These are phyloP conservation scores for Vicia sativa DNA, from an alignment of 306 rosid genomes.

Conservation along the genomic window DNA sequence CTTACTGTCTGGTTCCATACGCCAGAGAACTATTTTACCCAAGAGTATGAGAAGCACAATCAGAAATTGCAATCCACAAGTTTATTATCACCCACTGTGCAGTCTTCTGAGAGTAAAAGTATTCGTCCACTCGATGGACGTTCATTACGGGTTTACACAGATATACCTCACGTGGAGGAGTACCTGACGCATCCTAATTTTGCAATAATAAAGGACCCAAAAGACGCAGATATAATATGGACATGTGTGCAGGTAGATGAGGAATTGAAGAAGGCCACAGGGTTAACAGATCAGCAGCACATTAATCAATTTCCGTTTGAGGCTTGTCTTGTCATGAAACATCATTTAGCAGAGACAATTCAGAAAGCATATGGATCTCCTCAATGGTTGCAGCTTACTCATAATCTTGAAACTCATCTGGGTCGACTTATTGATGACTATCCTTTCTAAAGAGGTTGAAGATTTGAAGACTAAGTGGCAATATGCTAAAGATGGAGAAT, in stretches of 20 bases:
- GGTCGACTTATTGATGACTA: slow-evolving; percentile 89
- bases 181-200: slow-evolving; percentile 72
- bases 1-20: slow-evolving; percentile 93
- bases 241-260: slow-evolving; percentile 83
- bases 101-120: slow-evolving; percentile 44
- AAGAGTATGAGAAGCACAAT: slow-evolving; percentile 63
- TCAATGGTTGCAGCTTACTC: slow-evolving; percentile 91
- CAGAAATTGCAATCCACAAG: slow-evolving; percentile 49
- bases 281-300: slow-evolving; percentile 79
- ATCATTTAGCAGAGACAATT: slow-evolving; percentile 92
- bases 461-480: too few relatives aligned
- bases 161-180: slow-evolving; percentile 87
- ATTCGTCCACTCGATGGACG: slow-evolving; percentile 41
- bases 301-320: slow-evolving; percentile 91
- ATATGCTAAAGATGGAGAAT: too few relatives aligned
- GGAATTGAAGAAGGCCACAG: slow-evolving; percentile 73
- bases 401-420: slow-evolving; percentile 82
- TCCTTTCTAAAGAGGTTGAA: too few relatives aligned
- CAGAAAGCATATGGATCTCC: slow-evolving; percentile 85
- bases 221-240: slow-evolving; percentile 93
- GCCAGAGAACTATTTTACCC: slow-evolving; percentile 75
- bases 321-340: slow-evolving; percentile 97
- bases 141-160: slow-evolving; percentile 73
- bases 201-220: slow-evolving; percentile 69
- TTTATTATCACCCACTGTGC: slow-evolving; percentile 32